phyloP scores from a whole-genome alignment of 2,329 filamentous ascomycete species.

The Coleophoma eucalyptorum region DNA sequence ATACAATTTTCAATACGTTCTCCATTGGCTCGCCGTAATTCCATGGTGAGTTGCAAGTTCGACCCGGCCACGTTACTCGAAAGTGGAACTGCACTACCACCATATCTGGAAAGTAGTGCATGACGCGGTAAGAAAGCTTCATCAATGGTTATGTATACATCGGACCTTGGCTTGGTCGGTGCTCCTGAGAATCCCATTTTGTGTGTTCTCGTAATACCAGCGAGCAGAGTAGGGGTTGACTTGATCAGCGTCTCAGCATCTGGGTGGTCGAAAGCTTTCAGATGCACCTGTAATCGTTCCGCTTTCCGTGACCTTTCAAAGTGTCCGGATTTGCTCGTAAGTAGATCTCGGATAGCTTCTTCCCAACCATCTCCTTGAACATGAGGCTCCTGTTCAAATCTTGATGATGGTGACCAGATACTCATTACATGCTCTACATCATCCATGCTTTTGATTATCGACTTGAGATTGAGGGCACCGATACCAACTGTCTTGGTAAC shows the following conservation, averaged over 20 bases:
- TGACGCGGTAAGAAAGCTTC: conserved; percentile 77
- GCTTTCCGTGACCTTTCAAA: conserved; percentile 71
- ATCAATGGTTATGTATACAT: conserved; percentile 88
- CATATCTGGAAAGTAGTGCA: conserved; percentile 60
- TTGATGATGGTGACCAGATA: conserved; percentile 67
- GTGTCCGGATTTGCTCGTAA: conserved; percentile 67
- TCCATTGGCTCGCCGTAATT: conserved; percentile 76
- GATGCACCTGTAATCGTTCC: conserved; percentile 74
- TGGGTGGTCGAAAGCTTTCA: conserved; percentile 72
- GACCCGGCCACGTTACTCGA: conserved; percentile 57
- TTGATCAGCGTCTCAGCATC: conserved; percentile 81
- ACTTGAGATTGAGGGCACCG: conserved; percentile 72
- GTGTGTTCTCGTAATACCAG: conserved; percentile 74
- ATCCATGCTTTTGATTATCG: conserved; percentile 66
- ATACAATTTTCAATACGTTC: conserved; percentile 87
- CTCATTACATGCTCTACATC: conserved; percentile 73
- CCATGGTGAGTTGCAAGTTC: conserved; percentile 84
- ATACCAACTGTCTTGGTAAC: conserved; percentile 71
- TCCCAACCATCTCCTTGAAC: conserved; percentile 66
- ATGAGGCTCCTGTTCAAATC: conserved; percentile 50
- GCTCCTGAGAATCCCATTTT: conserved; percentile 94
- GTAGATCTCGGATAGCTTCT: conserved; percentile 66
- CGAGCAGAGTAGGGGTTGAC: conserved; percentile 81
- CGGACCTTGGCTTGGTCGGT: conserved; percentile 81
- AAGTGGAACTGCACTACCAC: conserved; percentile 72